Evolutionary conservation across 805 yeast genomes (phyloP).

Genomic region (Clavispora phyllophila): DNA sequence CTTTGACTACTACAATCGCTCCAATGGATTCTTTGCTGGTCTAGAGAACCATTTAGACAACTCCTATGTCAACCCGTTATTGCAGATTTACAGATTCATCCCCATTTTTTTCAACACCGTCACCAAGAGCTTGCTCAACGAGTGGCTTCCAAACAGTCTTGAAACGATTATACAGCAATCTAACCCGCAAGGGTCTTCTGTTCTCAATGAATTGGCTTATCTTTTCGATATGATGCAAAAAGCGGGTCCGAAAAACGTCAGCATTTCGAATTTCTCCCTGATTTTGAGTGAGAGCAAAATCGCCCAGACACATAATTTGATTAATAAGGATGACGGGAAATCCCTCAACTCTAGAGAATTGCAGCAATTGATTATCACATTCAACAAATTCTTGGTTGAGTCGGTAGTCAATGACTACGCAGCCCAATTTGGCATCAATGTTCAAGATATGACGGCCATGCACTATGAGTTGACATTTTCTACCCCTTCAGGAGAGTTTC

Average conservation of each 20-base stretch:
- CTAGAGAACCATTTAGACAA: slow-evolving; percentile 84
- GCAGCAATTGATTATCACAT: slow-evolving; percentile 44
- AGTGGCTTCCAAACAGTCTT: slow-evolving; percentile 40
- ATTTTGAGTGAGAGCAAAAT: slow-evolving; percentile 32
- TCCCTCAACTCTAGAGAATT: slow-evolving; percentile 40
- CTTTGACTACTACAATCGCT: slow-evolving; percentile 75
- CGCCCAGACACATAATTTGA: slow-evolving; percentile 48
- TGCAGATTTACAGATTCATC: slow-evolving; percentile 76
- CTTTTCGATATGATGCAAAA: slow-evolving; percentile 86
- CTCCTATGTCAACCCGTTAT: slow-evolving; percentile 62
- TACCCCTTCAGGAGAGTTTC: slow-evolving; percentile 35
- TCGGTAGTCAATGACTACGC: slow-evolving; percentile 48
- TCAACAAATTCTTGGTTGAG: slow-evolving; percentile 55
- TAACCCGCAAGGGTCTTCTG: slow-evolving; percentile 42
- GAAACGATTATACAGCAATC: slow-evolving; percentile 21
- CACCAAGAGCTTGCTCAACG: slow-evolving; percentile 46
- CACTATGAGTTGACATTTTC: slow-evolving; percentile 38
- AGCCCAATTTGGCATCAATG: slow-evolving; percentile 18
- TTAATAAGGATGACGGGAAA: slow-evolving; percentile 47
- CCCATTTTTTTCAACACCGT: slow-evolving; percentile 68
- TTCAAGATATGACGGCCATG: slow-evolving; percentile 37
- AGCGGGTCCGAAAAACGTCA: slow-evolving; percentile 66
- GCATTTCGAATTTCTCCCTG: slow-evolving; percentile 71
- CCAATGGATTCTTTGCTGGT: slow-evolving; percentile 58
- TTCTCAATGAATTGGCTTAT: slow-evolving; percentile 81